phyloP scores from a whole-genome alignment of 2,329 filamentous ascomycete species.

The Trichophyton rubrum region DNA sequence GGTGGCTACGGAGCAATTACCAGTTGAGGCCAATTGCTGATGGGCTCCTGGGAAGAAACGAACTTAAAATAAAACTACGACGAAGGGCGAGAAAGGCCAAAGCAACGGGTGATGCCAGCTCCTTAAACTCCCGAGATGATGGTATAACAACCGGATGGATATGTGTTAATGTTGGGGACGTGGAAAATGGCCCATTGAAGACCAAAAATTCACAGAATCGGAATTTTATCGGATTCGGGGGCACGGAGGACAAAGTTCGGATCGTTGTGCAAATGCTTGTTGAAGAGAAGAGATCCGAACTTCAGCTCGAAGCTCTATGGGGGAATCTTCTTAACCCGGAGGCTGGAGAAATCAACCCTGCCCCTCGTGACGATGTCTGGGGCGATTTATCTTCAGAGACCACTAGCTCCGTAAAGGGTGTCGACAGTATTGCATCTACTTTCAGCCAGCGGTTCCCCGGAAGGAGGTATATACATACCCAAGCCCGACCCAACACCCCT shows the following conservation, averaged over 20 bases:
- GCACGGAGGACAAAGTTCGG: constrained; percentile 42
- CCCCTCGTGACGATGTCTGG: constrained; percentile 17
- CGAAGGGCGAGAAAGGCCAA: constrained; percentile 71
- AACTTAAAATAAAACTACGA: constrained; percentile 75
- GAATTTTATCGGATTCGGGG: constrained; percentile 64
- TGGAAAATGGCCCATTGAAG: constrained; percentile 41
- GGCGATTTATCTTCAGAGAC: neutral
- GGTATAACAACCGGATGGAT: constrained; percentile 92
- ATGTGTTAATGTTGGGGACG: constrained; percentile 73
- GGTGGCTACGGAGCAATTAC: constrained; percentile 66
- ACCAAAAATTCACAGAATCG: constrained; percentile 5
- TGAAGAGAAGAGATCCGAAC: constrained; percentile 54
- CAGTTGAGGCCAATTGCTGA: constrained; percentile 68
- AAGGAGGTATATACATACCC: neutral
- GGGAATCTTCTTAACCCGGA: constrained; percentile 27
- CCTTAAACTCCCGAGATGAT: constrained; percentile 53
- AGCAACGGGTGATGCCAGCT: constrained; percentile 60
- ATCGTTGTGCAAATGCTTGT: constrained; percentile 62
- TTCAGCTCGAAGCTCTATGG: constrained; percentile 56
- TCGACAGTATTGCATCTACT: neutral
- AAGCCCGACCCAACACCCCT: neutral
- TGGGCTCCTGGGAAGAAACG: constrained; percentile 76
- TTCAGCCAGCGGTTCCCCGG: neutral
- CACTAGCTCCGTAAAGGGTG: neutral
- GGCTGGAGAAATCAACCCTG: constrained; percentile 19